Conservation (phyloP, 352 stramenopile genomes). For the Pythium monospermum region DNA sequence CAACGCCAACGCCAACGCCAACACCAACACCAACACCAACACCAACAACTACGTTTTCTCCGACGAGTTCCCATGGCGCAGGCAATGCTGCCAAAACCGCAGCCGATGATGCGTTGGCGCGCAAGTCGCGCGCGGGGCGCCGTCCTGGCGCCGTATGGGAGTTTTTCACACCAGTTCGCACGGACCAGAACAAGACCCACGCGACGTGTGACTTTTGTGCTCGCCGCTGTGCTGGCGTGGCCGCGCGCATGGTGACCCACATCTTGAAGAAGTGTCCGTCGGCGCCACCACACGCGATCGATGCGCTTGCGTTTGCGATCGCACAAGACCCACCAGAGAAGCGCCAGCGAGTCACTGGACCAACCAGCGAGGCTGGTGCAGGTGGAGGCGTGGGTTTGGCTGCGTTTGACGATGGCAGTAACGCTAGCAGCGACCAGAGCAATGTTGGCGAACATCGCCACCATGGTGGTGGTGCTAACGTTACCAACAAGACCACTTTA, state of each 20-base stretch:
- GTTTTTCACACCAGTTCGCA: constrained; percentile 43
- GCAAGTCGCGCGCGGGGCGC: constrained; percentile 21
- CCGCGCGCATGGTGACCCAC: constrained; percentile 43
- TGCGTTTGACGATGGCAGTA: no score
- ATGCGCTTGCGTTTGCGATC: constrained; percentile 19
- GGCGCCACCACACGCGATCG: constrained; percentile 22
- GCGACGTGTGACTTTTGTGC: constrained; percentile 45
- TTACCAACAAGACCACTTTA: no score
- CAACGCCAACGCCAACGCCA: background rate
- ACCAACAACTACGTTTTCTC: background rate
- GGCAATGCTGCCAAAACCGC: background rate
- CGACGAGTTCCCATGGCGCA: background rate
- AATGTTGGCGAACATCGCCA: no score
- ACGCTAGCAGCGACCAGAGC: no score
- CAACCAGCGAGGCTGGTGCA: no score
- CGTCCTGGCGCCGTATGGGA: constrained; percentile 41
- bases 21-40: no score
- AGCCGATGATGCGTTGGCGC: background rate
- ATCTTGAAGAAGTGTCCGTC: constrained; percentile 38
- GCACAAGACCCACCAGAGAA: background rate
- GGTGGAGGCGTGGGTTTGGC: no score
- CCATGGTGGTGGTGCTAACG: no score
- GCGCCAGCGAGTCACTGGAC: background rate
- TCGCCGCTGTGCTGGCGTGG: constrained; percentile 39
- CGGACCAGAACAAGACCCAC: constrained; percentile 39